A percentile compares a stretch with the other conserved stretches of the same genome.
Conservation (phyloP, 2,329 filamentous ascomycete genomes). For the Waltergamsia citrina region DNA sequence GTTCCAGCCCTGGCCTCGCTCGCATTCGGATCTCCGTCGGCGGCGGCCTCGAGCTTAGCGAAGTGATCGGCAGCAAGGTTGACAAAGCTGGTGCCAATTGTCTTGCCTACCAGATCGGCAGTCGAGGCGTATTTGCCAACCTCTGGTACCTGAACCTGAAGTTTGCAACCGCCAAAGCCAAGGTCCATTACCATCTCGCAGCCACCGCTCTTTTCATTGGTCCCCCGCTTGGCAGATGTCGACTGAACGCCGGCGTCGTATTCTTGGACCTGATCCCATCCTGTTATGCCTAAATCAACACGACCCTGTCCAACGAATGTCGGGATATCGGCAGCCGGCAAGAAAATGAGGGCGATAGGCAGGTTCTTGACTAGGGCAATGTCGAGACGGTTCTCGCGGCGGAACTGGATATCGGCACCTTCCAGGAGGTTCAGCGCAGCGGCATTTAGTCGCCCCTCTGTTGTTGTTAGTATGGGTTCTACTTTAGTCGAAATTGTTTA, state of each 20-base stretch:
- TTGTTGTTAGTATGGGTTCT: constrained; percentile 7
- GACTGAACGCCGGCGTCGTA: constrained; percentile 60
- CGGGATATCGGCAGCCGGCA: constrained; percentile 93
- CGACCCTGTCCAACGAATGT: constrained; percentile 94
- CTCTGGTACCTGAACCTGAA: constrained; percentile 94
- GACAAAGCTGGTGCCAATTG: constrained; percentile 93
- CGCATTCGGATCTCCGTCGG: constrained; percentile 28
- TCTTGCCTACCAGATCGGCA: constrained; percentile 79
- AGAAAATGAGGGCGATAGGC: constrained; percentile 89
- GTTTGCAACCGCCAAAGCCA: constrained; percentile 80
- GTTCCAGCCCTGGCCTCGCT: constrained; percentile 30
- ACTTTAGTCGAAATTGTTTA: constrained; percentile 5
- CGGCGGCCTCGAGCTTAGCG: constrained; percentile 57
- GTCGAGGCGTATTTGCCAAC: constrained; percentile 64
- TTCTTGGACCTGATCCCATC: constrained; percentile 84
- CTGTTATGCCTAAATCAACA: constrained; percentile 91
- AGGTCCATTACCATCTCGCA: constrained; percentile 87
- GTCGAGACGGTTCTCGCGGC: constrained; percentile 87
- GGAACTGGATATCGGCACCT: constrained; percentile 94
- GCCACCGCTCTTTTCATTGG: constrained; percentile 39
- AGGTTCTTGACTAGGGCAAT: constrained; percentile 97
- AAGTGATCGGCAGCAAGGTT: constrained; percentile 79
- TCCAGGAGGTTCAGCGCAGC: constrained; percentile 82
- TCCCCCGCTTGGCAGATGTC: constrained; percentile 35
- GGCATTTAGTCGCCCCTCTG: constrained; percentile 89